Percentiles rank a stretch among this genome's conserved stretches.
These are phyloP conservation scores for Colletotrichum musae DNA, from an alignment of 2,329 filamentous ascomycete genomes.

Conservation along the genomic window DNA sequence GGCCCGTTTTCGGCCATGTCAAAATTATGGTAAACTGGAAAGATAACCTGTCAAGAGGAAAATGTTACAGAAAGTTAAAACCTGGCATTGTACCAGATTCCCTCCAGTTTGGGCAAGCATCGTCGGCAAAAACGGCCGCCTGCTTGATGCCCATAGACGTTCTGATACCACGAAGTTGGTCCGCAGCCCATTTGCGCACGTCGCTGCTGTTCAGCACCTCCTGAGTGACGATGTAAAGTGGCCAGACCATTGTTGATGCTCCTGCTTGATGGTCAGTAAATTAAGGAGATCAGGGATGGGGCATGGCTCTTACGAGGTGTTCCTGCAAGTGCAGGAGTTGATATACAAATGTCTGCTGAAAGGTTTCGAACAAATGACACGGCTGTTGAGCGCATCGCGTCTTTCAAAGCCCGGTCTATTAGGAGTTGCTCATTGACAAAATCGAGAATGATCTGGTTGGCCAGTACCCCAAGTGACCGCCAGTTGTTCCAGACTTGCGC, in stretches of 20 bases:
- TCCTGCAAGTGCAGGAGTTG: slow-evolving; percentile 1
- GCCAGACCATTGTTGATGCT: slow-evolving; percentile 34
- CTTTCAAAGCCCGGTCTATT: background rate
- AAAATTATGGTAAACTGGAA: too few relatives aligned
- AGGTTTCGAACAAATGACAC: background rate
- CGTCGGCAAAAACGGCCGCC: slow-evolving; percentile 42
- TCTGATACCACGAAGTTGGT: slow-evolving; percentile 40
- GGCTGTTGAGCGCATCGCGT: background rate
- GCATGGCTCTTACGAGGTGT: slow-evolving; percentile 8
- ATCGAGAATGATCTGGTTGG: slow-evolving; percentile 38
- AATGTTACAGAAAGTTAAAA: background rate
- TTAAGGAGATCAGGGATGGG: background rate
- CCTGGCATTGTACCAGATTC: background rate
- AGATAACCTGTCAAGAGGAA: background rate
- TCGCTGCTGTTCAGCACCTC: slow-evolving; percentile 35
- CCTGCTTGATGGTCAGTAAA: slow-evolving; percentile 21
- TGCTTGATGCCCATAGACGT: slow-evolving; percentile 42
- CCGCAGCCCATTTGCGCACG: slow-evolving; percentile 40
- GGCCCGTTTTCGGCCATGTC: too few relatives aligned
- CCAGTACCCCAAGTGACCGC: slow-evolving; percentile 41
- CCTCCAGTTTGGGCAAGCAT: slow-evolving; percentile 17
- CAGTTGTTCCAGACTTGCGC: slow-evolving; percentile 46
- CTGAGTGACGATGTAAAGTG: slow-evolving; percentile 41
- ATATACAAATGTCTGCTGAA: slow-evolving; percentile 22
- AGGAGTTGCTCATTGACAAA: background rate